phyloP scores from a whole-genome alignment of 441 rosid genomes.

The Erysimum pusillum region DNA sequence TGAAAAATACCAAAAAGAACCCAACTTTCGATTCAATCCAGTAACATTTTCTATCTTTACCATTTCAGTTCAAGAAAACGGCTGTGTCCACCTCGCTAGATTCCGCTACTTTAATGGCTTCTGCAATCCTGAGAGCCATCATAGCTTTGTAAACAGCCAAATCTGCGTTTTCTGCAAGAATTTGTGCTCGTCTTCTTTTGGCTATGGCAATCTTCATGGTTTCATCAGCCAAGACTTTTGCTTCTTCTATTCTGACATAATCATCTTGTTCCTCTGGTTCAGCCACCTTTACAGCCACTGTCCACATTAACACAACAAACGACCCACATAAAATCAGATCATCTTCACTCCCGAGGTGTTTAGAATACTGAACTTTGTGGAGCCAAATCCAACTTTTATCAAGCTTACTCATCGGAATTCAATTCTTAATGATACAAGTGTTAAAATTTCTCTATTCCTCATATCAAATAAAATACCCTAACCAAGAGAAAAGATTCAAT shows the following conservation, averaged over 20 bases:
- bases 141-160: slow-evolving; percentile 76
- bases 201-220: slow-evolving; percentile 55
- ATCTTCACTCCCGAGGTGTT: not conserved
- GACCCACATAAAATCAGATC: not conserved
- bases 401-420: not conserved
- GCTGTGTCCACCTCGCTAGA: slow-evolving; percentile 49
- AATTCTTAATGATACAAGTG: not conserved
- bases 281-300: slow-evolving; percentile 56
- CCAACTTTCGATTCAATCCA: slow-evolving; percentile 2
- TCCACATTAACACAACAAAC: not conserved
- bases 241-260: slow-evolving; percentile 56
- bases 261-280: slow-evolving; percentile 60
- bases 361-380: not conserved
- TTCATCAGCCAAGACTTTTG: slow-evolving; percentile 51
- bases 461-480: not conserved
- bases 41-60: slow-evolving; percentile 34
- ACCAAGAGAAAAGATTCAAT: not conserved
- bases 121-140: slow-evolving; percentile 71
- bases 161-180: slow-evolving; percentile 75
- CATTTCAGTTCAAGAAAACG: slow-evolving; percentile 41
- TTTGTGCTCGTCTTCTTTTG: slow-evolving; percentile 71
- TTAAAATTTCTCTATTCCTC: slow-evolving; percentile 1
- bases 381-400: not conserved
- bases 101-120: slow-evolving; percentile 55
- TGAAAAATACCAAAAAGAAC: slow-evolving; percentile 32